Percentiles rank a stretch among this genome's conserved stretches.
phyloP scores from a whole-genome alignment of 257 asterid species.

The Nicotiana attenuata region DNA sequence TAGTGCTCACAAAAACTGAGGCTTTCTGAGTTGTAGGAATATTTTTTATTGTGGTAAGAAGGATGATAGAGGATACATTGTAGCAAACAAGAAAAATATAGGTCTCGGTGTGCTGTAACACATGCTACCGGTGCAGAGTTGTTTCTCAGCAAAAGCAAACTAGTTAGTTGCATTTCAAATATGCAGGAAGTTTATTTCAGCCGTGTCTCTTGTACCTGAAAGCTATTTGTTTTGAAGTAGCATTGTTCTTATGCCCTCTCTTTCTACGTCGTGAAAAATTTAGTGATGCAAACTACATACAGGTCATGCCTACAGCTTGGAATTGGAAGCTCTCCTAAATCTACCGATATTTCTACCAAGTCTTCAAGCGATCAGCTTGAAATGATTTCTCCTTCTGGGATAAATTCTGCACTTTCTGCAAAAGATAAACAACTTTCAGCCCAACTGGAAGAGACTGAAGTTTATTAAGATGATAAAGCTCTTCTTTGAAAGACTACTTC shows the following conservation, averaged over 20 bases:
- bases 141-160: background rate
- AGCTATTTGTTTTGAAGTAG: background rate
- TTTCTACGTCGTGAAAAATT: background rate
- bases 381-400: conserved; percentile 13
- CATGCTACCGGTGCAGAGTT: background rate
- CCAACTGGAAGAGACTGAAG: background rate
- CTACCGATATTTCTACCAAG: conserved; percentile 7
- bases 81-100: background rate
- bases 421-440: background rate
- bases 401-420: background rate
- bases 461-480: background rate
- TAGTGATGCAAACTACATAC: conserved; percentile 4
- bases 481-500: background rate
- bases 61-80: background rate
- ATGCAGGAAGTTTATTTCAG: background rate
- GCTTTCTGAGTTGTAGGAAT: background rate
- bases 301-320: conserved; percentile 23
- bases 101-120: background rate
- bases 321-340: conserved; percentile 17
- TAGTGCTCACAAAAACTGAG: background rate
- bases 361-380: conserved; percentile 23
- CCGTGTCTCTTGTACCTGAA: background rate
- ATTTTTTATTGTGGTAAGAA: background rate
- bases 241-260: background rate
- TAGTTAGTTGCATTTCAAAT: background rate